A percentile compares a stretch with the other conserved stretches of the same genome.
These are phyloP conservation scores for Omphalea diandra DNA, from an alignment of 441 rosid genomes.

Conservation along the genomic window DNA sequence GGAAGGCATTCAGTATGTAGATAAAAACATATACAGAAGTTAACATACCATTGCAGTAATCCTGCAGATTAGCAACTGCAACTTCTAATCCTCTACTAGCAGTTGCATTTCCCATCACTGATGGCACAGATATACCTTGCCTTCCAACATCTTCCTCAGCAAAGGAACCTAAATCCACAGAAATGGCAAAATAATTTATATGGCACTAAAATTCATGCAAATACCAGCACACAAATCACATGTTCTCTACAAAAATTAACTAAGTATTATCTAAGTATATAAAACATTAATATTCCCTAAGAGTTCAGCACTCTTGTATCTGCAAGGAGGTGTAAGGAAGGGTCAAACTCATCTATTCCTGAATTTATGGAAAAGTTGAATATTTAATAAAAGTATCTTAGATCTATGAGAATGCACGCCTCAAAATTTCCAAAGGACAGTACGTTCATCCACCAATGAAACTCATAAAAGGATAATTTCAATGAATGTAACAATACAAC, in stretches of 20 bases:
- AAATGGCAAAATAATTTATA: constrained; percentile 20
- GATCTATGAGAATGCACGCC: not conserved
- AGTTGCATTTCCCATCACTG: constrained; percentile 82
- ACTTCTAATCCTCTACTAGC: constrained; percentile 98
- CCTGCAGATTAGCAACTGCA: constrained; percentile 99
- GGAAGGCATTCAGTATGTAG: not conserved
- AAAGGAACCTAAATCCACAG: constrained; percentile 69
- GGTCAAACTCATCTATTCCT: not conserved
- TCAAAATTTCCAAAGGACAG: not conserved
- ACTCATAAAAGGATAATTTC: not conserved
- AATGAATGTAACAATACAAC: not conserved
- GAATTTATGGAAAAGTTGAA: not conserved
- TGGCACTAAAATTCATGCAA: constrained; percentile 16
- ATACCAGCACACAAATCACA: not conserved
- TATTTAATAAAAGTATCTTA: not conserved
- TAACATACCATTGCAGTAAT: constrained; percentile 93
- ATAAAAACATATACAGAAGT: constrained; percentile 14
- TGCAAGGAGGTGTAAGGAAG: not conserved
- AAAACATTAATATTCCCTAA: not conserved
- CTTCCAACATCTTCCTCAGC: constrained; percentile 99
- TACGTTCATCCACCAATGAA: not conserved
- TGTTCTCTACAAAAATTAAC: constrained; percentile 14
- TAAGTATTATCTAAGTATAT: not conserved
- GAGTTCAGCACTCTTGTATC: not conserved
- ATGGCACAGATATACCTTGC: constrained; percentile 62